Conservation (phyloP, 2,329 filamentous ascomycete species). For the Mollisiaceae sp. region DNA sequence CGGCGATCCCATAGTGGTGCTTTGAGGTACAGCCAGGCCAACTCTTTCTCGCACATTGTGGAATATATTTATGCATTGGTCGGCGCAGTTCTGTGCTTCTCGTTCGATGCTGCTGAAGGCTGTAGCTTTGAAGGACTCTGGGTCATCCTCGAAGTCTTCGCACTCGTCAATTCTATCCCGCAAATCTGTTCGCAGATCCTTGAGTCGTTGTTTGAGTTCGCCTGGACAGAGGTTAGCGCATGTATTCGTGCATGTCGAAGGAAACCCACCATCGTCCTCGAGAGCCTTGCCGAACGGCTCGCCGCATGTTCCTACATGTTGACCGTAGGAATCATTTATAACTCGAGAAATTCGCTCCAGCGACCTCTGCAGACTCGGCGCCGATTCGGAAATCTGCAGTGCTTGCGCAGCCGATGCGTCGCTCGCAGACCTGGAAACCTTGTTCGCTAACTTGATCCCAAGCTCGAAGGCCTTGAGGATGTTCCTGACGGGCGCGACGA, state of each 20-base stretch:
- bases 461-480: constrained; percentile 39
- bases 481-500: constrained; percentile 37
- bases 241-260: constrained; percentile 3
- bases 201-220: constrained; percentile 34
- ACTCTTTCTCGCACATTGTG: constrained; percentile 30
- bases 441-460: constrained; percentile 38
- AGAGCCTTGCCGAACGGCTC: constrained; percentile 35
- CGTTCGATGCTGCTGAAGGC: constrained; percentile 33
- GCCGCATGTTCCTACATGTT: constrained; percentile 33
- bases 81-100: constrained; percentile 33
- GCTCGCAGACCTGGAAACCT: constrained; percentile 33
- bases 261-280: constrained; percentile 37
- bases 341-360: constrained; percentile 33
- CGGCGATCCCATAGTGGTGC: constrained; percentile 1
- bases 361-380: constrained; percentile 32
- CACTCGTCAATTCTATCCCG: constrained; percentile 39
- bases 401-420: constrained; percentile 31
- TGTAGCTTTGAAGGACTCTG: constrained; percentile 33
- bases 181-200: constrained; percentile 38
- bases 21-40: constrained; percentile 20
- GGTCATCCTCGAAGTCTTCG: constrained; percentile 38
- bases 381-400: constrained; percentile 37
- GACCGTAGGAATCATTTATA: constrained; percentile 37
- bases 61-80: constrained; percentile 36
- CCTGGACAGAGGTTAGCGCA: constrained; percentile 27